Evolutionary conservation across 257 asterid genomes (phyloP).

Genomic region (Scutellaria minor): DNA sequence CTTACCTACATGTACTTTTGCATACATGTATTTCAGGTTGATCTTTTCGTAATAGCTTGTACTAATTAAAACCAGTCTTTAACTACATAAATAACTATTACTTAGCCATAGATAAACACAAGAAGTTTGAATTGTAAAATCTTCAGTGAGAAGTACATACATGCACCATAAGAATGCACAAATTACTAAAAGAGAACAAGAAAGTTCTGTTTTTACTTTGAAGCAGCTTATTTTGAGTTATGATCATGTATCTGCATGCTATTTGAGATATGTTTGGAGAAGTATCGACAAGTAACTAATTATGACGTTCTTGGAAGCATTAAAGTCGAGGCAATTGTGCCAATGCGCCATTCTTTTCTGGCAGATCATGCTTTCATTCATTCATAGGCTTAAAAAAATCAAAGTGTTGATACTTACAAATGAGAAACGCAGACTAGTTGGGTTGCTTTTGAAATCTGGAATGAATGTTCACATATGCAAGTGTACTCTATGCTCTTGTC

Average conservation of each 20-base stretch:
- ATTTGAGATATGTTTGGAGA: background rate
- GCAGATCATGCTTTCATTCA: background rate
- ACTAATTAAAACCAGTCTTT: background rate
- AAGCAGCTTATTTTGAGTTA: background rate
- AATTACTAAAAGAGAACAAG: background rate
- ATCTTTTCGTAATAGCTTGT: background rate
- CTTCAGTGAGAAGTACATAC: background rate
- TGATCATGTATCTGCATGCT: background rate
- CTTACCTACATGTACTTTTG: conserved; percentile 9
- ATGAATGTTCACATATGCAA: background rate
- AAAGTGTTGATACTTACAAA: no score
- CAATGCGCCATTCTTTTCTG: background rate
- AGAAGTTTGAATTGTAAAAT: background rate
- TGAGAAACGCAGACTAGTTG: background rate
- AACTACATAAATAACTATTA: background rate
- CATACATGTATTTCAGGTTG: background rate
- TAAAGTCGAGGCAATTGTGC: background rate
- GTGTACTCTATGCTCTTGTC: background rate
- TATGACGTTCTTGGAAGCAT: background rate
- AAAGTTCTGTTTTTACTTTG: background rate
- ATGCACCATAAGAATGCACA: background rate
- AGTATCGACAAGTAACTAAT: background rate
- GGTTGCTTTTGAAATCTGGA: background rate
- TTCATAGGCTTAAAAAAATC: no score
- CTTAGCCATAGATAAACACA: background rate